phyloP scores from a whole-genome alignment of 75 land plant species.

The Cunninghamia lanceolata region DNA sequence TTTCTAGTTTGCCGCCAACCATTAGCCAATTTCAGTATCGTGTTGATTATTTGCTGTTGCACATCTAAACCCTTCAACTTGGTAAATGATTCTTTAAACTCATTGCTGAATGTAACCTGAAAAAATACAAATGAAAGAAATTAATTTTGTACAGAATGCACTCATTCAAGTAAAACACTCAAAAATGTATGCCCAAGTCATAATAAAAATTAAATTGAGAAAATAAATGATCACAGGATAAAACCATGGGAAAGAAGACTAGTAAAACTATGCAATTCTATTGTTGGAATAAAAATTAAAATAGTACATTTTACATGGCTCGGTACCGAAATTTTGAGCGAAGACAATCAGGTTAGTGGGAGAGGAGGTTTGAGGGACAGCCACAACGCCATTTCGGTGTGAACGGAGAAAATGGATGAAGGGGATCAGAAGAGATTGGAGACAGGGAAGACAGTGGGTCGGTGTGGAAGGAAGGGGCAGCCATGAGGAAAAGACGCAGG shows the following conservation, averaged over 20 bases:
- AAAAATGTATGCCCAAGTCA: background rate
- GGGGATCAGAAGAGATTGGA: too few relatives aligned
- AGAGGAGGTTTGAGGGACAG: too few relatives aligned
- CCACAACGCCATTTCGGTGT: too few relatives aligned
- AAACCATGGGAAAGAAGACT: background rate
- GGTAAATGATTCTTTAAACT: slow-evolving; percentile 45
- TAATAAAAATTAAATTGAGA: too few relatives aligned
- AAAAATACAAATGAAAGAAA: slow-evolving; percentile 11
- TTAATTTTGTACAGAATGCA: background rate
- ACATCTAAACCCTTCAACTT: slow-evolving; percentile 13
- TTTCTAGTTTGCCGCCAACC: slow-evolving; percentile 43
- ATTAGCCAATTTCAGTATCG: slow-evolving; percentile 37
- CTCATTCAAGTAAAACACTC: background rate
- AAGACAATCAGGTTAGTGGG: too few relatives aligned
- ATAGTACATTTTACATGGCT: too few relatives aligned
- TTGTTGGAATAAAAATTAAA: background rate
- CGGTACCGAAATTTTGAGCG: too few relatives aligned
- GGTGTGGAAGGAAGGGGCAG: too few relatives aligned
- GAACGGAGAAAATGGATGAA: too few relatives aligned
- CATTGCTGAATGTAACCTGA: slow-evolving; percentile 59
- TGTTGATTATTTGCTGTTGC: slow-evolving; percentile 27
- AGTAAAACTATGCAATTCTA: background rate
- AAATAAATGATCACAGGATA: background rate
- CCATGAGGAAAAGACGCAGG: too few relatives aligned
- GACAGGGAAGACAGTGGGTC: too few relatives aligned